Base-by-base conservation (phyloP, 164 flowering plant genomes). In the Vitis rotundifolia region DNA sequence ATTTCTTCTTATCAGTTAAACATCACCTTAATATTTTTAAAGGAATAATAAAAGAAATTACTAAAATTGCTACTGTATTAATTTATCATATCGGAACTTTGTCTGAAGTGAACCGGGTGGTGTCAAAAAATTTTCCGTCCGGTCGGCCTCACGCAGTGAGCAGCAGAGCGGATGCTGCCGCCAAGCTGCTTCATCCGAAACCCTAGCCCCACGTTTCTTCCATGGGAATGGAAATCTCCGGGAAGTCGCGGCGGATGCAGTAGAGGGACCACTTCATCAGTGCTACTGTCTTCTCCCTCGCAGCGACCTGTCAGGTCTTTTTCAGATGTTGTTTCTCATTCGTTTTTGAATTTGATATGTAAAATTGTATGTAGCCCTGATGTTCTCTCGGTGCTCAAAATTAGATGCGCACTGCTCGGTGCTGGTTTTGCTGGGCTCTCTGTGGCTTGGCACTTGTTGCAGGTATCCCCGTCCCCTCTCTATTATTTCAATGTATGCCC, bases 341-440 rank as follows among this genome's bases (percentile, higher is more conserved):
- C 44, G 26, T 22, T 37, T 37, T 37, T 37, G 44, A 37, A 37
- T 37, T 37, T 37, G 44, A 37, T 37, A 37, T 37, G 7, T 37
- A 37, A 37, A 37, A 37, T 37, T 37, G 44, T 37, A 37, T 6
- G 44, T 6, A 2, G 44, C 44, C 44, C 44, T 37, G 7, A 37
- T 37, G 7, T 37, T 3, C 44, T 37, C 44, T 37, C 44, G 7
- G 44, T 37, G 44, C 44, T 37, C 44, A 37, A 37, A 37, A 37
- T 37, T 66, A 94, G 95, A 66, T 90, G 73, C 72, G 99, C 97
- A 1, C 93, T 95, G 67, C 93, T 95, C 68, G 99, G 99, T 66
- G 99, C 99, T 82, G 98, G 99, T 50, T 95, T 92, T 79, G 96
- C 98, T 70, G 98, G 99, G 3, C 82, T 95, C 63, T 91, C 98